Base-by-base conservation (phyloP, 1,139 yeast genomes). In the Magnusiomyces clavatus region DNA sequence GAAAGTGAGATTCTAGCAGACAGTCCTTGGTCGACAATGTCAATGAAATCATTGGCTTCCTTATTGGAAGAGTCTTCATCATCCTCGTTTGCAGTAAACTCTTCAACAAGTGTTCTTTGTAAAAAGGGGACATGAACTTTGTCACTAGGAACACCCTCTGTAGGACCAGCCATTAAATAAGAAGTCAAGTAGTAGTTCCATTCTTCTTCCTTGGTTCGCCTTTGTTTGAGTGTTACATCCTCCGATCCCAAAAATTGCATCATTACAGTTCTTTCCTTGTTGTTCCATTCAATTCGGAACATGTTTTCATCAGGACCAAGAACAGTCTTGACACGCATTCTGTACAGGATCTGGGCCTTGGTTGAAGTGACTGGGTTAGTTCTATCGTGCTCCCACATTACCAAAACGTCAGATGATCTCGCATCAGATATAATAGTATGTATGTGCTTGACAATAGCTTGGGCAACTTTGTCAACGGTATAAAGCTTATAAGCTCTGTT, bases 161-260 rank as follows among this genome's bases (percentile, higher is more conserved):
- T 92, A 42, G 98, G 97, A 61, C 88, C 95, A 6, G 96, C 85
- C 87, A 92, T 85, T 48, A 92, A 80, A 68, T 85, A 92, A 48
- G 95, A 86, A 0, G 97, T 92, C 51, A 92, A 78, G 64, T 94
- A 92, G 69, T 92, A 90, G 66, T 88, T 90, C 84, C 96, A 94
- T 61, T 78, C 80, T 57, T 87, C 95, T 61, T 86, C 92, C 2
- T 81, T 80, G 36, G 81, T 78, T 61, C 80, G 80, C 37, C 84
- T 83, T 60, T 87, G 92, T 59, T 83, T 83, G 60, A 89, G 76
- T 0, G 97, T 89, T 60, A 89, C 73, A 64, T 90, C 97, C 61
- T 88, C 96, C 50, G 86, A 73, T 34, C 94, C 92, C 54, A 92
- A 82, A 66, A 85, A 88, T 64, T 89, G 95, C 58, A 94, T 82